A percentile compares a stretch with the other conserved stretches of the same genome.
Conservation (phyloP, 805 yeast species). For the Candida peoriensis region DNA sequence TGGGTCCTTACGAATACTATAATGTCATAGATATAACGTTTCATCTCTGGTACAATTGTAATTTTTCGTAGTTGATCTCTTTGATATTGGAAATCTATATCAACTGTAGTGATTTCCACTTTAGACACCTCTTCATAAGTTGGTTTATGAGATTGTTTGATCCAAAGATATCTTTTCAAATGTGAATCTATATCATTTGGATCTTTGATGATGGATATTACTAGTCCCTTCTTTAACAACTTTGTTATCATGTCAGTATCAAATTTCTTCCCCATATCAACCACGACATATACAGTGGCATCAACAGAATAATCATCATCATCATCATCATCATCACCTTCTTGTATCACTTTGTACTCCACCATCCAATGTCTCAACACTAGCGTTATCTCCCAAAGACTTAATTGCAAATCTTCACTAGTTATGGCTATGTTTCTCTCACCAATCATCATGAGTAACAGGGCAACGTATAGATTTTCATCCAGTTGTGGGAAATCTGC, state of each 20-base stretch:
- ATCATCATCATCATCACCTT: not conserved
- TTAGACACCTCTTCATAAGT: not conserved
- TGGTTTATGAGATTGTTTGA: not conserved
- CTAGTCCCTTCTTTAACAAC: too few species aligned
- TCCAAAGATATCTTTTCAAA: too few species aligned
- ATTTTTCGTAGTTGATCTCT: conserved; percentile 5
- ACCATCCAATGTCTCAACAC: conserved; percentile 1
- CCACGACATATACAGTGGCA: conserved; percentile 6
- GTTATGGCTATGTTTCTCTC: conserved; percentile 22
- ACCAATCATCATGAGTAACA: conserved; percentile 18
- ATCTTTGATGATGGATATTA: too few species aligned
- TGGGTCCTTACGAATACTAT: conserved; percentile 48
- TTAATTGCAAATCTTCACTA: conserved; percentile 1
- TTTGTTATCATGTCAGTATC: too few species aligned
- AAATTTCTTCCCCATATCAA: too few species aligned
- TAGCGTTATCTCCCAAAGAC: not conserved
- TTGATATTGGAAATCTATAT: not conserved
- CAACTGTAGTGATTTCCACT: not conserved
- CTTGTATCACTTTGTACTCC: too few species aligned
- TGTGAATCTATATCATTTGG: too few species aligned
- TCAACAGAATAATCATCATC: not conserved
- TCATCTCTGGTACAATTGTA: conserved; percentile 42
- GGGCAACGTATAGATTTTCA: conserved; percentile 14
- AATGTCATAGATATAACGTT: conserved; percentile 52
- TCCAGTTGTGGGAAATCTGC: too few species aligned